Conservation (phyloP, 2,329 filamentous ascomycete genomes). For the Fusarium albosuccineum region DNA sequence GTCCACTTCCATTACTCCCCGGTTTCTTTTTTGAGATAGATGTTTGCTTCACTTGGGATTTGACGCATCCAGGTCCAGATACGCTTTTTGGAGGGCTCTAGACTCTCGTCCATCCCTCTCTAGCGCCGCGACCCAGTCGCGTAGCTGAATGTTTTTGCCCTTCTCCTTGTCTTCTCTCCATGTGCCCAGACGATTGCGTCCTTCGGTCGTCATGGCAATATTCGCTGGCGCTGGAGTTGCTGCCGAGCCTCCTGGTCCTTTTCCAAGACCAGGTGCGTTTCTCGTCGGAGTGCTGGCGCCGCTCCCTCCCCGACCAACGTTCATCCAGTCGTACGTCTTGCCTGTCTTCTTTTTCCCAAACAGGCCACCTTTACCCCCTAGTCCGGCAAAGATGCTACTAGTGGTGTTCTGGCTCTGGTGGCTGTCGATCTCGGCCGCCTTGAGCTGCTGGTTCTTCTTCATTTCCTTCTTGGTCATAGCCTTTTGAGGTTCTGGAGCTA, state of each 20-base stretch:
- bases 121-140: constrained; percentile 84
- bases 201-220: constrained; percentile 66
- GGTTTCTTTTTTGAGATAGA: constrained; percentile 24
- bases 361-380: constrained; percentile 71
- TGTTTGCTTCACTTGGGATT: constrained; percentile 53
- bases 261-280: constrained; percentile 50
- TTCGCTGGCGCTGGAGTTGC: constrained; percentile 48
- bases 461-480: constrained; percentile 88
- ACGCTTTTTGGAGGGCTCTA: constrained; percentile 71
- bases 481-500: constrained; percentile 75
- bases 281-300: constrained; percentile 66
- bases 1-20: constrained; percentile 33
- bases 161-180: constrained; percentile 84
- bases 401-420: constrained; percentile 88
- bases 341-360: constrained; percentile 71
- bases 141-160: constrained; percentile 83
- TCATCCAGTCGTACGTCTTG: constrained; percentile 85
- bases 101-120: constrained; percentile 81
- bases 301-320: constrained; percentile 62
- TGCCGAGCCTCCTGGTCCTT: constrained; percentile 49
- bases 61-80: constrained; percentile 65
- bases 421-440: constrained; percentile 81
- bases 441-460: constrained; percentile 80
- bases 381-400: constrained; percentile 76
- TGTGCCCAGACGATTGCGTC: constrained; percentile 75